phyloP scores from a whole-genome alignment of 495 filamentous ascomycete species.

The Penicillium steckii region DNA sequence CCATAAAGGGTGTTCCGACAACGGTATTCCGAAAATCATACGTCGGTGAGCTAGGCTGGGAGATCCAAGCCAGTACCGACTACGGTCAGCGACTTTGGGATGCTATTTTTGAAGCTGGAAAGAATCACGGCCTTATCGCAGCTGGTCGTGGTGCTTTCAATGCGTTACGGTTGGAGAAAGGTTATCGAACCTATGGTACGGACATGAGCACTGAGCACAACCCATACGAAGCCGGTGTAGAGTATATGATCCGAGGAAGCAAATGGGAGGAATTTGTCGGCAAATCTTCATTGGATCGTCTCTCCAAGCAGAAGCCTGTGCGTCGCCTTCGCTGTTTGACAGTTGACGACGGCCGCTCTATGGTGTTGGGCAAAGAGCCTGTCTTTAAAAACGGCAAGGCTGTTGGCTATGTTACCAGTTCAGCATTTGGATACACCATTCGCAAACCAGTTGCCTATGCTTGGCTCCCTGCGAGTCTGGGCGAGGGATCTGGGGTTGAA shows the following conservation, averaged over 20 bases:
- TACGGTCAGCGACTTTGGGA: conserved; percentile 48
- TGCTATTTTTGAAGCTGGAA: conserved; percentile 41
- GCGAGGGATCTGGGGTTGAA: conserved; percentile 37
- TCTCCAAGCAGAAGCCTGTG: conserved; percentile 15
- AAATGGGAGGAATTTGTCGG: conserved; percentile 43
- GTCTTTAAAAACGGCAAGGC: conserved; percentile 37
- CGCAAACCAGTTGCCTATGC: conserved; percentile 46
- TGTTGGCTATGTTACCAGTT: conserved; percentile 48
- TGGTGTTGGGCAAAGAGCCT: conserved; percentile 52
- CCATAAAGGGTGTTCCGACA: conserved; percentile 41
- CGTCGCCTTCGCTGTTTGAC: conserved; percentile 41
- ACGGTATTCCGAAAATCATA: conserved; percentile 43
- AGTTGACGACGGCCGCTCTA: conserved; percentile 42
- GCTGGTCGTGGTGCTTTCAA: conserved; percentile 50
- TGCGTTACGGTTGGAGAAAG: conserved; percentile 47
- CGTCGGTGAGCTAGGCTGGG: conserved; percentile 51
- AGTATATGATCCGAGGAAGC: conserved; percentile 27
- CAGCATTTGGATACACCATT: conserved; percentile 47
- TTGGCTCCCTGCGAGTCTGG: conserved; percentile 38
- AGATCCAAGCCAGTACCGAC: conserved; percentile 48
- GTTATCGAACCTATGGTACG: conserved; percentile 39
- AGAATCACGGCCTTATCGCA: conserved; percentile 44
- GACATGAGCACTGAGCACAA: conserved; percentile 52
- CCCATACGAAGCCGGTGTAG: conserved; percentile 47
- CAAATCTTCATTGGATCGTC: conserved; percentile 31